Evolutionary conservation across 352 stramenopile genomes (phyloP).

Genomic region (Aphanomyces invadans): DNA sequence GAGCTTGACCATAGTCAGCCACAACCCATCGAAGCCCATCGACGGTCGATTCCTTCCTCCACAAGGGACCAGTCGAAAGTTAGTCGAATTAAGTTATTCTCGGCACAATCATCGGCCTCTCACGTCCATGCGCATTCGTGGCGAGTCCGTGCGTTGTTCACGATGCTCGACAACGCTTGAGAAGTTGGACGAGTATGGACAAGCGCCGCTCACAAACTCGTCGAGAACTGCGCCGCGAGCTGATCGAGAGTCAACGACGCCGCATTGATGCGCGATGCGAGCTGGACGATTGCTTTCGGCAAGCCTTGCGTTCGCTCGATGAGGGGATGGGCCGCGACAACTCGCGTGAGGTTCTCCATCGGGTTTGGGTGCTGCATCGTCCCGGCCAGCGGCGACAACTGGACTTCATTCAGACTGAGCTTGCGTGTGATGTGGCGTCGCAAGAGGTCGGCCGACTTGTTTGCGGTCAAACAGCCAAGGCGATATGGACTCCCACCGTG

Average conservation of each 20-base stretch:
- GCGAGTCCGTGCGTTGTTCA: no score
- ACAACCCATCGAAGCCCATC: background rate
- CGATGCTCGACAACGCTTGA: no score
- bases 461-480: background rate
- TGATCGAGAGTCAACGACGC: background rate
- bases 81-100: no score
- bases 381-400: background rate
- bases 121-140: no score
- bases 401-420: background rate
- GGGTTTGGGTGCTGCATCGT: conserved; percentile 5
- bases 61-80: no score
- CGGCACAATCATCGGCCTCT: no score
- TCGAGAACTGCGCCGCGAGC: no score
- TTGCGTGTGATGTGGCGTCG: conserved; percentile 9
- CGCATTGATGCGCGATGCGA: background rate
- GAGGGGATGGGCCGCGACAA: conserved; percentile 7
- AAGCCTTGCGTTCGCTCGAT: conserved; percentile 1
- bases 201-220: no score
- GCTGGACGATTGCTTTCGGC: conserved; percentile 8
- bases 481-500: conserved; percentile 8
- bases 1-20: no score
- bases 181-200: no score
- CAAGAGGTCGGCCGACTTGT: conserved; percentile 11
- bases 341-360: conserved; percentile 8
- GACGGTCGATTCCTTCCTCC: background rate